A percentile compares a stretch with the other conserved stretches of the same genome.
Conservation (phyloP, 2,329 filamentous ascomycete species). For the Emergomyces pasteurianus region DNA sequence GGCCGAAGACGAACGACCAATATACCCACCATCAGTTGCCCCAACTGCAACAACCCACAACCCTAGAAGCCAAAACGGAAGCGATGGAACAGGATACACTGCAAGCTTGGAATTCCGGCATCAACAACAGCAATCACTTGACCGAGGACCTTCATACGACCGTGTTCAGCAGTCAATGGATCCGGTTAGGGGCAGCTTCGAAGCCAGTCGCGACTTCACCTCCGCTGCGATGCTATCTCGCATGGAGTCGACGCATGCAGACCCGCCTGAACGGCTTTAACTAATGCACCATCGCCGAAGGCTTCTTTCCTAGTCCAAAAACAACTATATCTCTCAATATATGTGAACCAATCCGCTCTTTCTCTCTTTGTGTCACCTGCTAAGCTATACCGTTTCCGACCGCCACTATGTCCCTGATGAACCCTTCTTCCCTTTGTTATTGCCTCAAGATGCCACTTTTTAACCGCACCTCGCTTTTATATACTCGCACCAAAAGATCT, state of each 20-base stretch:
- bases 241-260: constrained; percentile 8
- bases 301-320: neutral
- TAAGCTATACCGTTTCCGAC: constrained; percentile 18
- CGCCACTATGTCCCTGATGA: neutral
- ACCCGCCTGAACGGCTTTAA: neutral
- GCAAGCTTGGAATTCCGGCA: constrained; percentile 34
- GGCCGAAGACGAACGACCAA: constrained; percentile 80
- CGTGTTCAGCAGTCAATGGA: constrained; percentile 80
- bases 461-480: neutral
- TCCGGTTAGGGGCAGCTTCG: constrained; percentile 68
- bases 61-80: constrained; percentile 74
- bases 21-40: constrained; percentile 77
- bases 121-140: constrained; percentile 51
- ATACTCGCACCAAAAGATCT: constrained; percentile 30
- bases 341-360: neutral
- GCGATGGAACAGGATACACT: constrained; percentile 87
- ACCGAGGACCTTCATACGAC: constrained; percentile 49
- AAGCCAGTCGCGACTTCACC: constrained; percentile 81
- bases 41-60: constrained; percentile 67
- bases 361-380: constrained; percentile 8
- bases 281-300: neutral
- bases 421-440: constrained; percentile 1
- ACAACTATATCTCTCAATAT: neutral
- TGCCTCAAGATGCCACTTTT: constrained; percentile 16
- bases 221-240: constrained; percentile 74